Percentiles rank a stretch among this genome's conserved stretches.
Evolutionary conservation across 495 filamentous ascomycete genomes (phyloP).

Genomic region (Annulohypoxylon maeteangense): DNA sequence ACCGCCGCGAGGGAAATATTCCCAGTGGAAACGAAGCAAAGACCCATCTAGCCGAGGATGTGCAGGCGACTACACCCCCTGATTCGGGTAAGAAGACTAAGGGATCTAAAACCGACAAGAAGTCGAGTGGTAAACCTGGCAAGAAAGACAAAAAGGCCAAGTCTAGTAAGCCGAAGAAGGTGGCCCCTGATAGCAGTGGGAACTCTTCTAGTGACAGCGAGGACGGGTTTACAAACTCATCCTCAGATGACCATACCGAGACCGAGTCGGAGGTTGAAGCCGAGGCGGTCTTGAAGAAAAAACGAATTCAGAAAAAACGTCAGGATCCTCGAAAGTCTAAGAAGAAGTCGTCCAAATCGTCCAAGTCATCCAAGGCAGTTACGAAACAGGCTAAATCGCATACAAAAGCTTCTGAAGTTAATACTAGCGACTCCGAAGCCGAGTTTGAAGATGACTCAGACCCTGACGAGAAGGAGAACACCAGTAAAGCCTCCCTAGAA

Average conservation of each 20-base stretch:
- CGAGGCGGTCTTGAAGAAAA: slow-evolving; percentile 51
- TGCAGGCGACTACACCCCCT: background rate
- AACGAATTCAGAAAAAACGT: slow-evolving; percentile 56
- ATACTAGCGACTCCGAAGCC: slow-evolving; percentile 47
- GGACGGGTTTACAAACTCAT: slow-evolving; percentile 44
- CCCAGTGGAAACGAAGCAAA: slow-evolving; percentile 18
- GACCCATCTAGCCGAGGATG: slow-evolving; percentile 37
- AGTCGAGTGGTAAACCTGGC: slow-evolving; percentile 49
- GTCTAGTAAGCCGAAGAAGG: slow-evolving; percentile 55
- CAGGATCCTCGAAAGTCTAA: slow-evolving; percentile 51
- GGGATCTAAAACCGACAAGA: slow-evolving; percentile 48
- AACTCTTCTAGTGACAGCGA: slow-evolving; percentile 44
- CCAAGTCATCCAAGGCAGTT: slow-evolving; percentile 47
- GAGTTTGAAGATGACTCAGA: slow-evolving; percentile 39
- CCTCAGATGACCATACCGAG: slow-evolving; percentile 46
- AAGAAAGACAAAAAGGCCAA: slow-evolving; percentile 55
- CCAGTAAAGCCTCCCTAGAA: slow-evolving; percentile 33
- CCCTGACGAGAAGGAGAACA: slow-evolving; percentile 23
- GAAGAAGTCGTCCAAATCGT: slow-evolving; percentile 51
- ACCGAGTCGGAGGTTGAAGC: slow-evolving; percentile 38
- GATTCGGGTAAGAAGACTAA: slow-evolving; percentile 44
- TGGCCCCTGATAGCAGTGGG: slow-evolving; percentile 45
- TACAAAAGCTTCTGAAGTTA: slow-evolving; percentile 49
- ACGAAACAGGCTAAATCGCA: slow-evolving; percentile 42
- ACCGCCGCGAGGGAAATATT: slow-evolving; percentile 36